Evolutionary conservation across 139 green algal genomes (phyloP).

Genomic region (Volvox africanus): DNA sequence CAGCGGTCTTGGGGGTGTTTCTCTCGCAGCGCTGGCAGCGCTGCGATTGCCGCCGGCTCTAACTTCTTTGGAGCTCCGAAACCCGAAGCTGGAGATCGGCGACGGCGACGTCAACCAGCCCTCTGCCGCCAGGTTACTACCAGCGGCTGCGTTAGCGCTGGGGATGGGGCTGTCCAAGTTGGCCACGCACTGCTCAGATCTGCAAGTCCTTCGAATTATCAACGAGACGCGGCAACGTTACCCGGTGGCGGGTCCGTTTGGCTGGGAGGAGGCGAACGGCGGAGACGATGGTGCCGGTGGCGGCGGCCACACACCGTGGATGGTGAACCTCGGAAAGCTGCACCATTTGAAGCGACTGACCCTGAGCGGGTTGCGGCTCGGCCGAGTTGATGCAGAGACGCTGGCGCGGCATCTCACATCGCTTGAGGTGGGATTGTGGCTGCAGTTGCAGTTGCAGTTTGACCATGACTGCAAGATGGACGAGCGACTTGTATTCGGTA

Average conservation of each 20-base stretch:
- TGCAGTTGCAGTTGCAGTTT: not conserved
- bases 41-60: constrained; percentile 12
- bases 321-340: not conserved
- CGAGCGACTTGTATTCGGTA: not conserved
- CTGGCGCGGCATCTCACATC: not conserved
- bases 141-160: constrained; percentile 10
- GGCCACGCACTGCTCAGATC: not conserved
- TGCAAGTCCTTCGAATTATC: constrained; percentile 3
- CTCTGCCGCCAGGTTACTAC: not conserved
- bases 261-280: constrained; percentile 2
- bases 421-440: not conserved
- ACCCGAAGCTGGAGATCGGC: constrained; percentile 25
- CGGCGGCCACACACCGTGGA: constrained; percentile 28
- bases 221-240: not conserved
- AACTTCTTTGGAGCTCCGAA: not conserved
- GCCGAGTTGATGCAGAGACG: not conserved
- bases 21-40: constrained; percentile 12
- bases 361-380: constrained; percentile 21
- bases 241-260: not conserved
- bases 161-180: not conserved
- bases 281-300: not conserved
- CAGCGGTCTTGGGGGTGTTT: constrained; percentile 32
- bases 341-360: constrained; percentile 10
- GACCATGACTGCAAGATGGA: too few species aligned
- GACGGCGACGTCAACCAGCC: constrained; percentile 2